Conservation (phyloP, 1,284 basidiomycete species). For the Phellopilus nigrolimitatus region DNA sequence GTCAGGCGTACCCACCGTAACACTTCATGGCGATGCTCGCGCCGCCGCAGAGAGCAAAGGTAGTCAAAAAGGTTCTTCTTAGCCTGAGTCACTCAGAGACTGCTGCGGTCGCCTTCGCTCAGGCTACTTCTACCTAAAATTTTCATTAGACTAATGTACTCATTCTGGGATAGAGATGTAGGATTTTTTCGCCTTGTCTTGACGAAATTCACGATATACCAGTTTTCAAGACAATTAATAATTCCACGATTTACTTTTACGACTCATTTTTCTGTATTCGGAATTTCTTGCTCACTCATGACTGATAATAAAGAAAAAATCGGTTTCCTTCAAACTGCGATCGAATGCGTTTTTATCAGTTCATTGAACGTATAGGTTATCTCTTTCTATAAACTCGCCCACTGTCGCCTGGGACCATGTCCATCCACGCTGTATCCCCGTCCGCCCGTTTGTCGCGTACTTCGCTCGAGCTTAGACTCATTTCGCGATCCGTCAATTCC, state of each 20-base stretch:
- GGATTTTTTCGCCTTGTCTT: not conserved
- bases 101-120: constrained; percentile 78
- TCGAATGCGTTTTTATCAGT: not conserved
- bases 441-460: constrained; percentile 50
- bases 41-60: constrained; percentile 70
- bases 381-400: constrained; percentile 43
- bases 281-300: too few species aligned
- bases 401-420: constrained; percentile 41
- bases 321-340: not conserved
- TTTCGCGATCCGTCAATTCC: constrained; percentile 53
- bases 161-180: not conserved
- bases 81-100: constrained; percentile 91
- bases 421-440: constrained; percentile 33
- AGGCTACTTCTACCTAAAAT: constrained; percentile 43
- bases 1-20: constrained; percentile 68
- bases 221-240: not conserved
- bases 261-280: too few species aligned
- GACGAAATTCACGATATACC: not conserved
- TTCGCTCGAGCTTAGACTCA: constrained; percentile 67
- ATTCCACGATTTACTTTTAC: too few species aligned
- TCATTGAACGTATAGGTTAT: constrained; percentile 44
- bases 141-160: not conserved
- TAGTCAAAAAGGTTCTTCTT: constrained; percentile 71
- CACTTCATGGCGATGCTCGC: constrained; percentile 80
- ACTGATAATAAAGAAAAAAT: too few species aligned